Conservation (phyloP, 805 yeast species). For the Grigorovia humatica region DNA sequence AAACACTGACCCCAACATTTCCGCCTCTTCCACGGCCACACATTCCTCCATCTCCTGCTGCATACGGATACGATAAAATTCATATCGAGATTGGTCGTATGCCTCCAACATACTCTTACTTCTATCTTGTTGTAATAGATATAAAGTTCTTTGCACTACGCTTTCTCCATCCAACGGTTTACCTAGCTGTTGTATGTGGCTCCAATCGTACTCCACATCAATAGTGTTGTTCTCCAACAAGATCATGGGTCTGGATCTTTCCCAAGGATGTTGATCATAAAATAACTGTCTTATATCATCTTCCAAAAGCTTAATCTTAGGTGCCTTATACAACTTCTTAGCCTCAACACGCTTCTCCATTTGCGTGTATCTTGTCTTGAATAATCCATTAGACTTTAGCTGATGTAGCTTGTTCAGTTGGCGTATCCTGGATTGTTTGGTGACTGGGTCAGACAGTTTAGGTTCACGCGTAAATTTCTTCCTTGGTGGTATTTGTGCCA, state of each 20-base stretch:
- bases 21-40: constrained; percentile 71
- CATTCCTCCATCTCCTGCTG: constrained; percentile 66
- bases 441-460: constrained; percentile 17
- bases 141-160: constrained; percentile 66
- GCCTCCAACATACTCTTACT: constrained; percentile 40
- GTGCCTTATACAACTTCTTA: constrained; percentile 18
- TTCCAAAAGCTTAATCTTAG: constrained; percentile 33
- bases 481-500: constrained; percentile 73
- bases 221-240: constrained; percentile 66
- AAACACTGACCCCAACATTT: constrained; percentile 74
- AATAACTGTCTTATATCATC: constrained; percentile 77
- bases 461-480: constrained; percentile 37
- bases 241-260: constrained; percentile 78
- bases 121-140: constrained; percentile 29
- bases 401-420: constrained; percentile 10
- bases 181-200: constrained; percentile 56
- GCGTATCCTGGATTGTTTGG: constrained; percentile 4
- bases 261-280: constrained; percentile 97
- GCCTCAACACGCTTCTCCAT: constrained; percentile 13
- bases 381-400: constrained; percentile 16
- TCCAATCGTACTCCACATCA: constrained; percentile 67
- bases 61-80: constrained; percentile 79
- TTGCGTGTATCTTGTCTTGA: constrained; percentile 26
- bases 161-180: constrained; percentile 83
- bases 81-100: constrained; percentile 77